Conservation (phyloP, 2,329 filamentous ascomycete genomes). For the Trichoderma lentiforme region DNA sequence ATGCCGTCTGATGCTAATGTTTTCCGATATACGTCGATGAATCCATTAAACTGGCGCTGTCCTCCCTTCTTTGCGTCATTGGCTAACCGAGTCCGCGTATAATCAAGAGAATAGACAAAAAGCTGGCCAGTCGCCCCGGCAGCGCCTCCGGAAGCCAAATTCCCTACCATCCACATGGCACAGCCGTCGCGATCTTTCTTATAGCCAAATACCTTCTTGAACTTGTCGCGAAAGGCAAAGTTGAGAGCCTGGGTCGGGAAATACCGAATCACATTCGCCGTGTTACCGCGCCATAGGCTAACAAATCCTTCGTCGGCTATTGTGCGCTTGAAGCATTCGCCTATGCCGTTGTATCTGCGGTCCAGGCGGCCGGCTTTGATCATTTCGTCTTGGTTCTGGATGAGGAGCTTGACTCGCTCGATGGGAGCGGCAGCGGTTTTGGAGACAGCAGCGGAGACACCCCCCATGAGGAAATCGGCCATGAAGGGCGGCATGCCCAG, state of each 20-base stretch:
- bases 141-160: background rate
- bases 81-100: background rate
- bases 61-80: conserved; percentile 1
- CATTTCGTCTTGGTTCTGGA: conserved; percentile 14
- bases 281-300: conserved; percentile 8
- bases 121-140: background rate
- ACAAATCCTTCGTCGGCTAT: background rate
- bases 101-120: conserved; percentile 9
- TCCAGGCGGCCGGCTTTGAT: conserved; percentile 1
- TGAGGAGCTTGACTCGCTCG: conserved; percentile 10
- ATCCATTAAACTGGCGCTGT: background rate
- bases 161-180: background rate
- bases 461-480: conserved; percentile 1
- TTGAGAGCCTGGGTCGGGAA: conserved; percentile 9
- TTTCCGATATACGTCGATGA: conserved; percentile 3
- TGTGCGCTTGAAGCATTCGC: background rate
- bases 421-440: conserved; percentile 8
- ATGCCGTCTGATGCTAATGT: background rate
- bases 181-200: conserved; percentile 4
- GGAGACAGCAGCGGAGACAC: conserved; percentile 3
- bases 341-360: background rate
- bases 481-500: background rate
- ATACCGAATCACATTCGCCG: conserved; percentile 1
- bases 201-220: background rate
- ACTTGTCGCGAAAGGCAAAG: conserved; percentile 5